phyloP scores from a whole-genome alignment of 441 rosid genomes.

The Eruca vesicaria region DNA sequence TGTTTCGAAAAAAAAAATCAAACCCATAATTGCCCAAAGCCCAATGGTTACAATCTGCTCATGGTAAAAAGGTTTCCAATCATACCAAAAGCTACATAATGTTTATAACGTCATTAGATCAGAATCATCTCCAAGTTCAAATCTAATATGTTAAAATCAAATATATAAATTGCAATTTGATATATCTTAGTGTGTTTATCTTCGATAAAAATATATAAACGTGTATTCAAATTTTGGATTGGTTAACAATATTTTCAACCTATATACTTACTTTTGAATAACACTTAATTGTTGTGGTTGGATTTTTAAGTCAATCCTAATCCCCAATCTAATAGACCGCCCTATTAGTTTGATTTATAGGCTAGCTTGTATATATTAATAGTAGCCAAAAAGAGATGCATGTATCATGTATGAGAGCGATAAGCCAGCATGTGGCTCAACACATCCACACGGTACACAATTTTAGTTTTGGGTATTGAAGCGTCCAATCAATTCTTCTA shows the following conservation, averaged over 20 bases:
- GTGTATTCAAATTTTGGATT: neutral
- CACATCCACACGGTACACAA: neutral
- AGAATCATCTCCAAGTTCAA: neutral
- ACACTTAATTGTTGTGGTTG: neutral
- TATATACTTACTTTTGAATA: neutral
- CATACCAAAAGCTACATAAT: neutral
- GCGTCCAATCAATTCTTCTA: neutral
- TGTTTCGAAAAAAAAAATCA: no score
- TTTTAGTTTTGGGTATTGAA: neutral
- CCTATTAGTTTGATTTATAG: neutral
- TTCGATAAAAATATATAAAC: neutral
- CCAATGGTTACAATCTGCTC: neutral
- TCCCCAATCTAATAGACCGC: neutral
- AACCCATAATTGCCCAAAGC: neutral
- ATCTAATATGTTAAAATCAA: neutral
- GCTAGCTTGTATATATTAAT: neutral
- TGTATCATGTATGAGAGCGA: neutral
- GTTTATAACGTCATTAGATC: neutral
- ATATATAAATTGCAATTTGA: neutral
- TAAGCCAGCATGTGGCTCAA: neutral
- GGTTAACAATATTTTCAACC: neutral
- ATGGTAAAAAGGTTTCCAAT: neutral
- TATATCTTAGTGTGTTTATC: neutral
- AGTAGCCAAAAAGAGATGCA: neutral
- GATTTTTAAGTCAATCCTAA: neutral